Conservation (phyloP, 2,329 filamentous ascomycete genomes). For the Ustulina deusta region DNA sequence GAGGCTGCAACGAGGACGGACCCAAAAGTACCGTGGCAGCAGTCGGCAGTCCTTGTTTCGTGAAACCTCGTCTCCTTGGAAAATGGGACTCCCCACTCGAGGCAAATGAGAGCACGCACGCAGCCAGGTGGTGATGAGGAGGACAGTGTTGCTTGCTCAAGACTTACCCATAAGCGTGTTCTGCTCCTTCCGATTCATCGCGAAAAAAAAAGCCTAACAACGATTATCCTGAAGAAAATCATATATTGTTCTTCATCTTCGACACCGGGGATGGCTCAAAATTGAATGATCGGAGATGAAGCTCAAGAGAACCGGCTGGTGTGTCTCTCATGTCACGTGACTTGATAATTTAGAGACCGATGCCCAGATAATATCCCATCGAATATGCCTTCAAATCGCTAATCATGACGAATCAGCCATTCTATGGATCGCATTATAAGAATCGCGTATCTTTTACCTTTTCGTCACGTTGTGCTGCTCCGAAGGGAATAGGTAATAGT, state of each 20-base stretch:
- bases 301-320: neutral
- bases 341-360: neutral
- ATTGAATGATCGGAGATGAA: neutral
- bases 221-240: neutral
- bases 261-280: neutral
- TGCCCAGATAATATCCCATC: too few species aligned
- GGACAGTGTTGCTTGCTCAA: neutral
- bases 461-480: too few species aligned
- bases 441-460: too few species aligned
- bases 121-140: neutral
- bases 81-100: neutral
- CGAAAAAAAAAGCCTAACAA: conserved; percentile 20
- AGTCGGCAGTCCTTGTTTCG: neutral
- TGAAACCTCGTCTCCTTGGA: neutral
- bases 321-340: conserved; percentile 14
- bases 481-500: too few species aligned
- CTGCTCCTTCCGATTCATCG: conserved; percentile 48
- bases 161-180: conserved; percentile 48
- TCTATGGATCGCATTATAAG: neutral
- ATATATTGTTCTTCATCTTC: conserved; percentile 6
- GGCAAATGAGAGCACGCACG: neutral
- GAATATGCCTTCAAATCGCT: too few species aligned
- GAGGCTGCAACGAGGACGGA: neutral
- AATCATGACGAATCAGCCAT: neutral
- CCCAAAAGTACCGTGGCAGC: neutral